Conservation (phyloP, 2,329 filamentous ascomycete genomes). For the Diplodia corticola region DNA sequence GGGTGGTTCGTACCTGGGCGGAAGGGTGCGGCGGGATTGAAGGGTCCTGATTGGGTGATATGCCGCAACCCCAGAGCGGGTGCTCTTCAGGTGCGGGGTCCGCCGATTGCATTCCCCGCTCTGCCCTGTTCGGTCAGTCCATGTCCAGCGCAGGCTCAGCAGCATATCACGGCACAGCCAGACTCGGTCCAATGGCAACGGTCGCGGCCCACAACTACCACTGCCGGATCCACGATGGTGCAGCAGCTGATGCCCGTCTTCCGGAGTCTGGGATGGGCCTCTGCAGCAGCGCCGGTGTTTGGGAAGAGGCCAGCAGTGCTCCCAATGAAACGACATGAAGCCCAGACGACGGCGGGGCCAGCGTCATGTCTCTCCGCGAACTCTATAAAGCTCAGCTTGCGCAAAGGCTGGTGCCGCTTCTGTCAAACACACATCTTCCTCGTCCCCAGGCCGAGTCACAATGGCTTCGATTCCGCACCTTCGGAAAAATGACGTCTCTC, state of each 20-base stretch:
- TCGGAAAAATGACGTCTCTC: conserved; percentile 29
- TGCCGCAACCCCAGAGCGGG: not conserved
- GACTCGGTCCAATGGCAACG: not conserved
- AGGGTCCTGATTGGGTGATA: not conserved
- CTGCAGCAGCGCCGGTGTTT: not conserved
- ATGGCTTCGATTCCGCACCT: conserved; percentile 29
- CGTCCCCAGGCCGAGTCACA: not conserved
- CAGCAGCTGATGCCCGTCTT: not conserved
- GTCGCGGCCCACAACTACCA: not conserved
- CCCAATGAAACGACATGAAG: not conserved
- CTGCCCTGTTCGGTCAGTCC: not conserved
- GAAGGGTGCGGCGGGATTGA: not conserved
- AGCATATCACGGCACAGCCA: not conserved
- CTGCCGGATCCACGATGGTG: not conserved
- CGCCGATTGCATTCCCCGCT: not conserved
- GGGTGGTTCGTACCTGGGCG: not conserved
- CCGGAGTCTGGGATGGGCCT: not conserved
- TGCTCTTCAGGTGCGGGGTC: not conserved
- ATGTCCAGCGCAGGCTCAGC: not conserved
- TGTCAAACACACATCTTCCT: not conserved
- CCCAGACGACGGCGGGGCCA: not conserved
- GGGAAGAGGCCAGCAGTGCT: too few relatives aligned
- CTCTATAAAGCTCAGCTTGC: conserved; percentile 11
- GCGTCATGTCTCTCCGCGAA: conserved; percentile 3
- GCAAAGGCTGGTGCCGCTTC: not conserved